phyloP scores from a whole-genome alignment of 2,329 filamentous ascomycete genomes.

The Ascochyta clinopodiicola region DNA sequence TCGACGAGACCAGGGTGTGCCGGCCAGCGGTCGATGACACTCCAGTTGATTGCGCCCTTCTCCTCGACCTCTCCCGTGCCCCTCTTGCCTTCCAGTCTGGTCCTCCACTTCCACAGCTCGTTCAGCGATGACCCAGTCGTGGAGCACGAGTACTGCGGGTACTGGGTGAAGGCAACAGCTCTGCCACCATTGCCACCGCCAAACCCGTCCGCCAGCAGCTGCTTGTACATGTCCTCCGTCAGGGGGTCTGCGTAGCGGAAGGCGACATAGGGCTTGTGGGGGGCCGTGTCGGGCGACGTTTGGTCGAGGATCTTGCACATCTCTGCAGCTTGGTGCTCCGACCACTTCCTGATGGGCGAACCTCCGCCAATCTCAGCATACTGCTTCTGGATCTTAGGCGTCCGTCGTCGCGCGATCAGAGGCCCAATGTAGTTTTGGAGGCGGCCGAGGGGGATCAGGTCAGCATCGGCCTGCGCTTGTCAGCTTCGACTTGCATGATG shows the following conservation, averaged over 20 bases:
- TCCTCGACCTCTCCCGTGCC: conserved; percentile 58
- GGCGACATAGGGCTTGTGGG: conserved; percentile 96
- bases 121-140: conserved; percentile 96
- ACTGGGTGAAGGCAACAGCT: conserved; percentile 96
- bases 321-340: conserved; percentile 88
- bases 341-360: conserved; percentile 98
- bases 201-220: conserved; percentile 85
- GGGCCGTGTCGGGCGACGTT: conserved; percentile 89
- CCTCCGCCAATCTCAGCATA: conserved; percentile 95
- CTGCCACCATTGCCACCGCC: conserved; percentile 87
- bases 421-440: conserved; percentile 91
- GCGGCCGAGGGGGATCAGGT: conserved; percentile 93
- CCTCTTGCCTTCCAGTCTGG: conserved; percentile 80
- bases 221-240: conserved; percentile 91
- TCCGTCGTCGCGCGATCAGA: conserved; percentile 82
- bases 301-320: conserved; percentile 98
- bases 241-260: conserved; percentile 94
- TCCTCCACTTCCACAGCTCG: conserved; percentile 97
- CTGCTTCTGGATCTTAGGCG: conserved; percentile 95
- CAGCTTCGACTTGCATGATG: conserved; percentile 15
- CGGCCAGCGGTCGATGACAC: conserved; percentile 97
- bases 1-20: conserved; percentile 89
- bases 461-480: conserved; percentile 75
- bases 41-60: conserved; percentile 85
- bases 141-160: conserved; percentile 97